These are phyloP conservation scores for Penicillium paradoxum DNA, from an alignment of 495 filamentous ascomycete genomes.

Conservation along the genomic window DNA sequence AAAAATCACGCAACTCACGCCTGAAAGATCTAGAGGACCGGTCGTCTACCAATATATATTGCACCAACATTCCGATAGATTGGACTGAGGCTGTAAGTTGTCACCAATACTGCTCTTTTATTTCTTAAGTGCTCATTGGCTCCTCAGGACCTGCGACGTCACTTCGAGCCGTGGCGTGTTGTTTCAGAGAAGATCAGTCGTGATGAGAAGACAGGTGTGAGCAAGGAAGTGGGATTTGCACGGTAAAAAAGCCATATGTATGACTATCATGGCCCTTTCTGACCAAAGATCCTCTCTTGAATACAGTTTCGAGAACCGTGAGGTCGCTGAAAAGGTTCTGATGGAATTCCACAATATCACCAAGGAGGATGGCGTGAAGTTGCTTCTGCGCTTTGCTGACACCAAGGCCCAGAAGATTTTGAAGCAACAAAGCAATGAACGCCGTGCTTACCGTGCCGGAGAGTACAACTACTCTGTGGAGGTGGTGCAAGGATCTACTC, in stretches of 20 bases:
- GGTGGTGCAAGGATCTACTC: slow-evolving; percentile 40
- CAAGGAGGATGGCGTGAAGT: slow-evolving; percentile 63
- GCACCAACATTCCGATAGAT: slow-evolving; percentile 86
- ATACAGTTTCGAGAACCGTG: slow-evolving; percentile 75
- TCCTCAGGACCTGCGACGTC: slow-evolving; percentile 35
- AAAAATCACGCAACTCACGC: slow-evolving; percentile 95
- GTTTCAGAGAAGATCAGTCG: slow-evolving; percentile 90
- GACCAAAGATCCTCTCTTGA: neutral
- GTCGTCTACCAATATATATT: slow-evolving; percentile 88
- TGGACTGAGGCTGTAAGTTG: slow-evolving; percentile 78
- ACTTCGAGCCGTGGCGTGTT: slow-evolving; percentile 76
- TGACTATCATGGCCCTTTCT: neutral
- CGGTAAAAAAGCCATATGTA: slow-evolving; percentile 51
- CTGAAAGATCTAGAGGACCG: slow-evolving; percentile 88
- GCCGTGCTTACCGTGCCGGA: slow-evolving; percentile 85
- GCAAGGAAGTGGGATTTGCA: slow-evolving; percentile 96
- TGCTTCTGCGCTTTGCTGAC: slow-evolving; percentile 95
- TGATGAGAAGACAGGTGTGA: slow-evolving; percentile 74
- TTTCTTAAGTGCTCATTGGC: neutral
- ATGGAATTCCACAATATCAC: slow-evolving; percentile 67
- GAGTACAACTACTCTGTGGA: slow-evolving; percentile 75
- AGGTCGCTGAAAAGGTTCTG: slow-evolving; percentile 83
- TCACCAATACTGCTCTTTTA: neutral
- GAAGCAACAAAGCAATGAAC: slow-evolving; percentile 88
- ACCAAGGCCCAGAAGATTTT: slow-evolving; percentile 93